Conservation (phyloP, 257 asterid species). For the Nemophila menziesii region DNA sequence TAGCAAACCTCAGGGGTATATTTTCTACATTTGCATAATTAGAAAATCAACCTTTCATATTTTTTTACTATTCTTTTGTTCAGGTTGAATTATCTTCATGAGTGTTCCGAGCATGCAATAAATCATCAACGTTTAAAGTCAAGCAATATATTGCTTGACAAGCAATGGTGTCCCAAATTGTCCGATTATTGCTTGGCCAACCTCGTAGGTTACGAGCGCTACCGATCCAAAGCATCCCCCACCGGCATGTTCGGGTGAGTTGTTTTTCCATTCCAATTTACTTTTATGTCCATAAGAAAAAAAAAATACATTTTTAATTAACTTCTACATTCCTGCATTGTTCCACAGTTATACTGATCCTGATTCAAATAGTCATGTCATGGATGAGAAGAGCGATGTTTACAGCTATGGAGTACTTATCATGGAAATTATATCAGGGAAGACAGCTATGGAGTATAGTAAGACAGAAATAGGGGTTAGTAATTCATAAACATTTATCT, state of each 20-base stretch:
- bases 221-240: conserved; percentile 11
- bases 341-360: conserved; percentile 31
- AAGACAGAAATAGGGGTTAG: conserved; percentile 33
- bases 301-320: neutral
- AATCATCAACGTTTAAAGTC: conserved; percentile 36
- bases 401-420: conserved; percentile 48
- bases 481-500: neutral
- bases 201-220: conserved; percentile 23
- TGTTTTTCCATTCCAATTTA: neutral
- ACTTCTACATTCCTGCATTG: neutral
- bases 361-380: conserved; percentile 10
- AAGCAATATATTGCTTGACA: conserved; percentile 42
- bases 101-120: conserved; percentile 32
- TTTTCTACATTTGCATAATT: neutral
- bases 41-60: neutral
- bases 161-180: conserved; percentile 52
- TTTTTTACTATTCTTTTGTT: neutral
- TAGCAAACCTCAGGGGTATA: neutral
- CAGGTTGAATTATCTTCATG: conserved; percentile 41
- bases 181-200: conserved; percentile 32
- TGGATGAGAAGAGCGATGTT: conserved; percentile 35
- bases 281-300: too few relatives aligned
- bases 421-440: conserved; percentile 56
- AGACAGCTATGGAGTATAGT: conserved; percentile 14
- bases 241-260: conserved; percentile 35